Conservation (phyloP, 208 protist species). For the Entamoeba moshkovskii region DNA sequence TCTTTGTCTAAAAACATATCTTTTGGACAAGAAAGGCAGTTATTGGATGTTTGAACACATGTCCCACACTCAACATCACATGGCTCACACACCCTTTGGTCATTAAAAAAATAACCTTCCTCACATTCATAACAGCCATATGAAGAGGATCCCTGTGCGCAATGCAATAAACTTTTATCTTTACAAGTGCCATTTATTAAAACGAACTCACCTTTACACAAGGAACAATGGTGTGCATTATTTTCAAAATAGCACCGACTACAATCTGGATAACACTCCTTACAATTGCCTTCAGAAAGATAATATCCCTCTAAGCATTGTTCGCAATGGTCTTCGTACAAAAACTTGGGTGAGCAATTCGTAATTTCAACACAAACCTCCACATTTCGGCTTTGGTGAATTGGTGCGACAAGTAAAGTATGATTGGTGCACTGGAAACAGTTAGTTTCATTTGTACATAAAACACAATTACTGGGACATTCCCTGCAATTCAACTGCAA, state of each 20-base stretch:
- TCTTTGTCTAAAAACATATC: not conserved
- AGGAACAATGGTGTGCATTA: not conserved
- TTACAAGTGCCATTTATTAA: not conserved
- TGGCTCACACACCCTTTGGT: not conserved
- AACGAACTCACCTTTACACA: not conserved
- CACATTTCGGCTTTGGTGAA: too few relatives aligned
- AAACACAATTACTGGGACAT: not conserved
- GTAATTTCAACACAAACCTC: not conserved
- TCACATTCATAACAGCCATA: not conserved
- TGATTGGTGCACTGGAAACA: not conserved
- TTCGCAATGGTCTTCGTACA: not conserved
- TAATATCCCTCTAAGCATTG: not conserved
- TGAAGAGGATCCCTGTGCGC: not conserved
- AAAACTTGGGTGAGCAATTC: not conserved
- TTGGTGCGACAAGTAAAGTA: too few relatives aligned
- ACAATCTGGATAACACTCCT: not conserved
- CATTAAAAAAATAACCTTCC: not conserved
- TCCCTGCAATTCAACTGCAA: not conserved
- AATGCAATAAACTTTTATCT: not conserved
- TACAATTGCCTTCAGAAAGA: not conserved
- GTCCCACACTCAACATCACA: not conserved
- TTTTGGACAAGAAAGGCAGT: not conserved
- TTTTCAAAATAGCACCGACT: not conserved
- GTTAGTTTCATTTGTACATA: not conserved
- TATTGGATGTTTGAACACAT: not conserved